phyloP scores from a whole-genome alignment of 2,329 filamentous ascomycete species.

The Samsoniella hepiali region DNA sequence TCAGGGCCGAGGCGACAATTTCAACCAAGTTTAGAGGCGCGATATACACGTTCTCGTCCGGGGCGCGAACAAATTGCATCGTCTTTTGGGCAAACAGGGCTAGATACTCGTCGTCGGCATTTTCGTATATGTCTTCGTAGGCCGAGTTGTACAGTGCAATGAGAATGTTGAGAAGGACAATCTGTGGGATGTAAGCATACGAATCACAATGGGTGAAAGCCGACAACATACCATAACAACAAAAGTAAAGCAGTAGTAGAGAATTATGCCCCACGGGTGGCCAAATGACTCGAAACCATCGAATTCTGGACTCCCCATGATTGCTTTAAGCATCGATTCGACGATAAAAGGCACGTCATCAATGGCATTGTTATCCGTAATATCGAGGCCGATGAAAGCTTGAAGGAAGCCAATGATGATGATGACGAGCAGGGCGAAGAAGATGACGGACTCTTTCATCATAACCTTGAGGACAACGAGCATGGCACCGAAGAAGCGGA shows the following conservation, averaged over 20 bases:
- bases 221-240: slow-evolving; percentile 74
- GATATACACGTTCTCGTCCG: slow-evolving; percentile 98
- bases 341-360: slow-evolving; percentile 72
- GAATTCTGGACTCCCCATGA: slow-evolving; percentile 93
- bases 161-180: slow-evolving; percentile 85
- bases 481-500: slow-evolving; percentile 98
- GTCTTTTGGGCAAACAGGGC: slow-evolving; percentile 92
- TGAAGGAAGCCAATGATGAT: slow-evolving; percentile 87
- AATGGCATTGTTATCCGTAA: slow-evolving; percentile 68
- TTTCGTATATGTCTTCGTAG: slow-evolving; percentile 90
- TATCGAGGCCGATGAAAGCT: slow-evolving; percentile 87
- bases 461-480: slow-evolving; percentile 92
- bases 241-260: slow-evolving; percentile 98
- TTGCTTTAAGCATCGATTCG: slow-evolving; percentile 79
- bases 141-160: slow-evolving; percentile 97
- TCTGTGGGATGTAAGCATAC: slow-evolving; percentile 31
- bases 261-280: slow-evolving; percentile 86
- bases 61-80: slow-evolving; percentile 92
- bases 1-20: slow-evolving; percentile 70
- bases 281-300: slow-evolving; percentile 83
- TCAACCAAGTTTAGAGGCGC: slow-evolving; percentile 93
- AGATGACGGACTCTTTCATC: slow-evolving; percentile 93
- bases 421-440: slow-evolving; percentile 85
- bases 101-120: slow-evolving; percentile 93
- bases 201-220: not conserved